Percentiles rank a stretch among this genome's conserved stretches.
Evolutionary conservation across 2,329 filamentous ascomycete genomes (phyloP).

Genomic region (Ophiostoma ips): DNA sequence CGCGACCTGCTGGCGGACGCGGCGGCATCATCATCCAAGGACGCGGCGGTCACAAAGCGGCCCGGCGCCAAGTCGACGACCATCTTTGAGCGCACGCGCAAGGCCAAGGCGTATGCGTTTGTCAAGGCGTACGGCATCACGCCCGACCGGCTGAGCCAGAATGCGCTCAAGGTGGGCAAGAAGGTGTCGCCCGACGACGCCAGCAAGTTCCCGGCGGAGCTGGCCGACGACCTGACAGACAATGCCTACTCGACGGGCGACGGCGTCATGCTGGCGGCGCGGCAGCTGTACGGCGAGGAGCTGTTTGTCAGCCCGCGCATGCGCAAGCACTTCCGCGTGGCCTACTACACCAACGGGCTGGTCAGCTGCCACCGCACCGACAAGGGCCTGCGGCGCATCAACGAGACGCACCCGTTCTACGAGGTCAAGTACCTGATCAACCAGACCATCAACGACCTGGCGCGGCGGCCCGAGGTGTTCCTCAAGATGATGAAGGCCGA

Average conservation of each 20-base stretch:
- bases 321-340: slow-evolving; percentile 70
- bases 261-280: slow-evolving; percentile 64
- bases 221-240: slow-evolving; percentile 67
- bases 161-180: slow-evolving; percentile 64
- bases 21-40: slow-evolving; percentile 40
- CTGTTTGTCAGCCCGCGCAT: slow-evolving; percentile 77
- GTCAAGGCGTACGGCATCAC: slow-evolving; percentile 84
- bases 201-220: slow-evolving; percentile 62
- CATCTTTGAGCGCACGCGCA: slow-evolving; percentile 73
- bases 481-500: slow-evolving; percentile 96
- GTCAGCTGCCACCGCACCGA: slow-evolving; percentile 86
- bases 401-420: slow-evolving; percentile 90
- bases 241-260: slow-evolving; percentile 62
- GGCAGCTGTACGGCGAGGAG: slow-evolving; percentile 83
- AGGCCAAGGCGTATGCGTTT: slow-evolving; percentile 64
- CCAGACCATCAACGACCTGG: slow-evolving; percentile 70
- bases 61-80: slow-evolving; percentile 65
- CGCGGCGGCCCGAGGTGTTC: slow-evolving; percentile 75
- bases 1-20: slow-evolving; percentile 47
- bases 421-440: slow-evolving; percentile 95
- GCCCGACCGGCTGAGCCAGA: slow-evolving; percentile 77
- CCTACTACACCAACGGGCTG: slow-evolving; percentile 70
- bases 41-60: slow-evolving; percentile 45
- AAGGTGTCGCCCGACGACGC: slow-evolving; percentile 79
- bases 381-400: slow-evolving; percentile 84